Percentiles rank a stretch among this genome's conserved stretches.
phyloP scores from a whole-genome alignment of 2,329 filamentous ascomycete genomes.

The Aureobasidium lini region DNA sequence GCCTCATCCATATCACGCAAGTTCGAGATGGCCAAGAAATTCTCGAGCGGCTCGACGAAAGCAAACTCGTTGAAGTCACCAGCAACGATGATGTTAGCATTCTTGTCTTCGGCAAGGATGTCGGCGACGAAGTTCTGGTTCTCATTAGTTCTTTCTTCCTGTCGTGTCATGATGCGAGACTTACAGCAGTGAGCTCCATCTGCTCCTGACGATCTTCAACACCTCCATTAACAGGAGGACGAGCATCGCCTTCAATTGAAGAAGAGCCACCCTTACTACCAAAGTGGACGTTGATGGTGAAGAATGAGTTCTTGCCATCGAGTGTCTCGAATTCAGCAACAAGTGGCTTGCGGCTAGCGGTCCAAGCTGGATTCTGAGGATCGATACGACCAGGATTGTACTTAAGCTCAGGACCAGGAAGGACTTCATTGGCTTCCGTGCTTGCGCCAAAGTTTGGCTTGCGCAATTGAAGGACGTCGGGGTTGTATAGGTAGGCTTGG shows the following conservation, averaged over 20 bases:
- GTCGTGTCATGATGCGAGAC: constrained; percentile 21
- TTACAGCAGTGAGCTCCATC: constrained; percentile 50
- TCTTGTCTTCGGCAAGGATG: constrained; percentile 50
- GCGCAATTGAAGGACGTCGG: constrained; percentile 51
- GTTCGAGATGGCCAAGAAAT: constrained; percentile 47
- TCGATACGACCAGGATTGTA: constrained; percentile 65
- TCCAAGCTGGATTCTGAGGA: constrained; percentile 53
- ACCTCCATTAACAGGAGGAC: constrained; percentile 59
- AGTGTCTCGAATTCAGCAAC: constrained; percentile 58
- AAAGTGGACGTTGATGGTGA: constrained; percentile 66
- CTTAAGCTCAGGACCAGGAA: constrained; percentile 51
- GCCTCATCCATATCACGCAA: constrained; percentile 57
- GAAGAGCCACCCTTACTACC: constrained; percentile 59
- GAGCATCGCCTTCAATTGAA: constrained; percentile 55
- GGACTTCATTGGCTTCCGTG: constrained; percentile 50
- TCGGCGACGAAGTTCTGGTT: constrained; percentile 46
- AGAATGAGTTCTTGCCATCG: constrained; percentile 51
- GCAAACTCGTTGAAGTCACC: constrained; percentile 70
- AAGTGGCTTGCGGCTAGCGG: constrained; percentile 57
- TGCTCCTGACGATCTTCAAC: constrained; percentile 52
- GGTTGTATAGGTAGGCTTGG: constrained; percentile 61
- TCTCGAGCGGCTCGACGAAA: constrained; percentile 52
- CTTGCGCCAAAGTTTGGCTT: constrained; percentile 50
- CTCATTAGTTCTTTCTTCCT: background rate
- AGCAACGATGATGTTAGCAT: constrained; percentile 52